Percentiles rank a stretch among this genome's conserved stretches.
These are phyloP conservation scores for Lachnellula occidentalis DNA, from an alignment of 2,329 filamentous ascomycete genomes.

Conservation along the genomic window DNA sequence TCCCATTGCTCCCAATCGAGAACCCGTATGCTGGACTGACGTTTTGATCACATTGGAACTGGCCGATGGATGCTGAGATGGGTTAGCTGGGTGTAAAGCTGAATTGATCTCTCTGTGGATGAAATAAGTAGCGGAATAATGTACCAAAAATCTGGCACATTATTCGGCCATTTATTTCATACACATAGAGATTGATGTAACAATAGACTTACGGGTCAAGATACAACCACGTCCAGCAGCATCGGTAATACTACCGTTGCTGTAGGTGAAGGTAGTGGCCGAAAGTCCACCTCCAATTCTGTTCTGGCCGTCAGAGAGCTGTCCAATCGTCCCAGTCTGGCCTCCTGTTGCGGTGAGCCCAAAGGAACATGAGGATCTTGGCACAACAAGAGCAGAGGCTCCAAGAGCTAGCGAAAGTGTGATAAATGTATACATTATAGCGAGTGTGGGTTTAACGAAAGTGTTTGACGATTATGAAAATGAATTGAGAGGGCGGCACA, in stretches of 20 bases:
- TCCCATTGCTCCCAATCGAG: constrained; percentile 46
- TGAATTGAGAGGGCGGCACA: background rate
- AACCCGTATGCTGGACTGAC: constrained; percentile 50
- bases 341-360: constrained; percentile 44
- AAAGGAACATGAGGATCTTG: constrained; percentile 41
- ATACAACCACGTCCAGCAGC: constrained; percentile 54
- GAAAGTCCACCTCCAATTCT: constrained; percentile 47
- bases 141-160: too few species aligned
- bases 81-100: background rate
- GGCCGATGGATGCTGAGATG: constrained; percentile 9
- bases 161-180: too few species aligned
- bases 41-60: constrained; percentile 43
- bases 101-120: too few species aligned
- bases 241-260: constrained; percentile 50
- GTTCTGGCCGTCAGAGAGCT: constrained; percentile 57
- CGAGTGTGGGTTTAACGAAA: background rate
- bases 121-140: too few species aligned
- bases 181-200: too few species aligned
- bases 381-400: constrained; percentile 37
- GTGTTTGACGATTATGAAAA: background rate
- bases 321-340: constrained; percentile 49
- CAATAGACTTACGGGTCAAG: constrained; percentile 45
- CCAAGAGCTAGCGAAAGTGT: constrained; percentile 34
- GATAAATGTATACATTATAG: constrained; percentile 36
- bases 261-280: constrained; percentile 49